Percentiles rank a stretch among this genome's conserved stretches.
phyloP scores from a whole-genome alignment of 306 rosid species.

The Fagus sylvatica region DNA sequence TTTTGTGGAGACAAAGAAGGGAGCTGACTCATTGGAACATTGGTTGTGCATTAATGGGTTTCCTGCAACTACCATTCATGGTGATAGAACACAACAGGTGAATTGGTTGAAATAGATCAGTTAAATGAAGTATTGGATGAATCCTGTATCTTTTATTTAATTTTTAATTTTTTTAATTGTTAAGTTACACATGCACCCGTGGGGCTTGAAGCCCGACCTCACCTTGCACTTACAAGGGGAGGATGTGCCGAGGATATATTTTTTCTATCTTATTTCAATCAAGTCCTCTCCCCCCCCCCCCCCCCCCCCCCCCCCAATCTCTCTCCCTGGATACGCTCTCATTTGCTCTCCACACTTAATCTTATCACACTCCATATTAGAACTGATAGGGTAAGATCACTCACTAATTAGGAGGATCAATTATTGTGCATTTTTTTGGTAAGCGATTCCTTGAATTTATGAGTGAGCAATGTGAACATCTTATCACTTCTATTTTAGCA shows the following conservation, averaged over 20 bases:
- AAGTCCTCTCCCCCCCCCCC: too few species aligned
- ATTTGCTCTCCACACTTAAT: too few species aligned
- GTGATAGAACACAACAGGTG: slow-evolving; percentile 95
- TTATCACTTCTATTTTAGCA: not conserved
- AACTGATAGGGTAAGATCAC: too few species aligned
- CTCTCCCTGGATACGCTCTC: too few species aligned
- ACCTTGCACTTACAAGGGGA: too few species aligned
- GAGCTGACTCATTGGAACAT: slow-evolving; percentile 92
- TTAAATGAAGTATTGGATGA: slow-evolving; percentile 11
- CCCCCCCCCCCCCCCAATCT: too few species aligned
- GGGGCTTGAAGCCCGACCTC: too few species aligned
- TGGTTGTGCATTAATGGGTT: slow-evolving; percentile 84
- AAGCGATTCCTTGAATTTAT: not conserved
- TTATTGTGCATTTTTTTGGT: too few species aligned
- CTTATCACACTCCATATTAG: too few species aligned
- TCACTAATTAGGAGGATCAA: too few species aligned
- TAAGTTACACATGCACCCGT: not conserved
- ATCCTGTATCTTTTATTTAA: not conserved
- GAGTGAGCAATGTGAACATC: not conserved
- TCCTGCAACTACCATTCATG: slow-evolving; percentile 96
- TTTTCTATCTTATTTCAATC: too few species aligned
- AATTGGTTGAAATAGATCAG: slow-evolving; percentile 21
- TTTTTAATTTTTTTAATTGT: not conserved
- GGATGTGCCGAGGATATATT: too few species aligned
- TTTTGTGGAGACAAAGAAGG: slow-evolving; percentile 98